A percentile compares a stretch with the other conserved stretches of the same genome.
Conservation (phyloP, 2,329 filamentous ascomycete genomes). For the Aspergillus sp. region DNA sequence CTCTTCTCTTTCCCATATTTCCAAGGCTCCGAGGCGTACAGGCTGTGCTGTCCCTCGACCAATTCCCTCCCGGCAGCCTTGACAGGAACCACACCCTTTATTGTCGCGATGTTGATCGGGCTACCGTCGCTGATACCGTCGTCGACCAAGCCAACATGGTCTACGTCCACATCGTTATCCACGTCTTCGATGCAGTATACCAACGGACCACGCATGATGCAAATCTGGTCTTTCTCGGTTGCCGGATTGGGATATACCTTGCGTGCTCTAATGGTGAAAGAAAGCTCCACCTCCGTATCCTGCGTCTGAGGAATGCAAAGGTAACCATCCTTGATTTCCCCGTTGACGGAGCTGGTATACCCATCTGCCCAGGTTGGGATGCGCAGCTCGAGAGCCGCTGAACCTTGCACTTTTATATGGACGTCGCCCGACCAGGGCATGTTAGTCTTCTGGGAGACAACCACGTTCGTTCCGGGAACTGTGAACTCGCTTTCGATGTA, state of each 20-base stretch:
- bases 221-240: constrained; percentile 32
- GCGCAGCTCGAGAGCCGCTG: constrained; percentile 38
- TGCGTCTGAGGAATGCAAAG: constrained; percentile 44
- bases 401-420: constrained; percentile 44
- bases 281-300: not conserved
- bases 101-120: constrained; percentile 15
- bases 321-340: constrained; percentile 50
- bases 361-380: constrained; percentile 53
- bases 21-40: constrained; percentile 3
- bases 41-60: not conserved
- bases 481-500: constrained; percentile 31
- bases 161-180: constrained; percentile 46
- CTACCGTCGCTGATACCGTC: not conserved
- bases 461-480: constrained; percentile 30
- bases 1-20: constrained; percentile 23
- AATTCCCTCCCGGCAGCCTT: constrained; percentile 3
- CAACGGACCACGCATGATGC: constrained; percentile 57
- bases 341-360: constrained; percentile 3
- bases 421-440: constrained; percentile 61
- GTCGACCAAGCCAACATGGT: constrained; percentile 3
- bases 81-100: constrained; percentile 15
- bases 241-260: constrained; percentile 30
- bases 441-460: constrained; percentile 52
- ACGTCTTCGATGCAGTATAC: constrained; percentile 62
- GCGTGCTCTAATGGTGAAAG: not conserved